Percentiles rank a stretch among this genome's conserved stretches.
Conservation (phyloP, 2,329 filamentous ascomycete species). For the Colletotrichum aenigma region DNA sequence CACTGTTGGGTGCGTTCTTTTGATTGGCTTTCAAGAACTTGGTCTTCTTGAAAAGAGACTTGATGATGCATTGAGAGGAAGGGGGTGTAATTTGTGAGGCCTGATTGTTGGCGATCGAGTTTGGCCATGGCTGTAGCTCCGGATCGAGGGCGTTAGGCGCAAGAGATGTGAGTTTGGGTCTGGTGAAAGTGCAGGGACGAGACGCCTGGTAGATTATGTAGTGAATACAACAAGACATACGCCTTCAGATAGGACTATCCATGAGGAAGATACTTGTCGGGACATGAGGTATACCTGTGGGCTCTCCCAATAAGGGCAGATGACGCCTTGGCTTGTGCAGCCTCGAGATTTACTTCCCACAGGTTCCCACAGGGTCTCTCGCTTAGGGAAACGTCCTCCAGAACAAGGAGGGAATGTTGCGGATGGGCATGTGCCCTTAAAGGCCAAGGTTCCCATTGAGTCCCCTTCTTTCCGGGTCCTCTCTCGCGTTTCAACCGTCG, state of each 20-base stretch:
- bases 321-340: neutral
- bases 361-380: neutral
- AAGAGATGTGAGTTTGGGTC: neutral
- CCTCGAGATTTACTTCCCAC: neutral
- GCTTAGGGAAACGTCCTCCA: neutral
- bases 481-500: neutral
- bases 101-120: neutral
- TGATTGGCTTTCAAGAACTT: constrained; percentile 8
- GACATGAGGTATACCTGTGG: neutral
- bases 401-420: neutral
- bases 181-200: neutral
- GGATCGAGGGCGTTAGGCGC: neutral
- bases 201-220: neutral
- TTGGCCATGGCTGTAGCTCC: neutral
- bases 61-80: neutral
- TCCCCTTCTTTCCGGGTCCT: neutral
- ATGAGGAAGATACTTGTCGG: neutral
- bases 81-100: neutral
- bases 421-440: neutral
- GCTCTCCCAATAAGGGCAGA: neutral
- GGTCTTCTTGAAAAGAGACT: constrained; percentile 2
- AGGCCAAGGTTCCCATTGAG: neutral
- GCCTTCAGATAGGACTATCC: neutral
- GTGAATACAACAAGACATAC: neutral
- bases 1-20: constrained; percentile 3